phyloP scores from a whole-genome alignment of 75 land plant genomes.

The Pinus tabuliformis region DNA sequence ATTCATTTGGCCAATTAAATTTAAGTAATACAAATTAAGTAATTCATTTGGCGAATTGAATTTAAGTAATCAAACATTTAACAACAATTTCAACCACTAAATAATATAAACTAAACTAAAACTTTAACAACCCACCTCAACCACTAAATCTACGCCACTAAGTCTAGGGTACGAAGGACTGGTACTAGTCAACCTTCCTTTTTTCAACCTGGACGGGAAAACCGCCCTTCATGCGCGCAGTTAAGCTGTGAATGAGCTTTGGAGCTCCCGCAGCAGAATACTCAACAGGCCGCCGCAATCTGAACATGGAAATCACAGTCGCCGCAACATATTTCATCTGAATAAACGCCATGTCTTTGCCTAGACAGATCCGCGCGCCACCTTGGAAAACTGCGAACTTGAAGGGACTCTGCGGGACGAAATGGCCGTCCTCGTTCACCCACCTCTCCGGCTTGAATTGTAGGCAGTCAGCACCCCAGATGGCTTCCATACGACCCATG shows the following conservation, averaged over 20 bases:
- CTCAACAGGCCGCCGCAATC: not conserved
- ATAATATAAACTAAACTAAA: too few relatives aligned
- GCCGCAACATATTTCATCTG: conserved; percentile 38
- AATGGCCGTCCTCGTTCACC: conserved; percentile 9
- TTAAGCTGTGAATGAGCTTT: not conserved
- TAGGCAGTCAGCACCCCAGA: conserved; percentile 33
- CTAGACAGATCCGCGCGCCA: conserved; percentile 28
- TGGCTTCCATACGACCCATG: conserved; percentile 29
- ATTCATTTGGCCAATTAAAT: too few relatives aligned
- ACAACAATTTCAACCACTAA: too few relatives aligned
- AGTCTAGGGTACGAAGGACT: too few relatives aligned
- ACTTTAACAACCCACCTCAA: too few relatives aligned
- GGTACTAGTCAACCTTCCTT: too few relatives aligned
- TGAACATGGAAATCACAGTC: conserved; percentile 11
- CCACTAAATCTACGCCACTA: too few relatives aligned
- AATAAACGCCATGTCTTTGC: conserved; percentile 41
- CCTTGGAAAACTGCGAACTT: conserved; percentile 32
- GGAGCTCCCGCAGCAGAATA: not conserved
- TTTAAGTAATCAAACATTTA: too few relatives aligned
- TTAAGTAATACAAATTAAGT: too few relatives aligned
- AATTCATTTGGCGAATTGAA: too few relatives aligned
- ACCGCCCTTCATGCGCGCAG: not conserved
- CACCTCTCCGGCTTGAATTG: conserved; percentile 34
- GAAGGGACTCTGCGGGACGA: conserved; percentile 12
- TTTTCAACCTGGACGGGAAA: not conserved